A percentile compares a stretch with the other conserved stretches of the same genome.
Evolutionary conservation across 164 flowering plant species (phyloP).

Genomic region (grape (Vitis vinifera)): DNA sequence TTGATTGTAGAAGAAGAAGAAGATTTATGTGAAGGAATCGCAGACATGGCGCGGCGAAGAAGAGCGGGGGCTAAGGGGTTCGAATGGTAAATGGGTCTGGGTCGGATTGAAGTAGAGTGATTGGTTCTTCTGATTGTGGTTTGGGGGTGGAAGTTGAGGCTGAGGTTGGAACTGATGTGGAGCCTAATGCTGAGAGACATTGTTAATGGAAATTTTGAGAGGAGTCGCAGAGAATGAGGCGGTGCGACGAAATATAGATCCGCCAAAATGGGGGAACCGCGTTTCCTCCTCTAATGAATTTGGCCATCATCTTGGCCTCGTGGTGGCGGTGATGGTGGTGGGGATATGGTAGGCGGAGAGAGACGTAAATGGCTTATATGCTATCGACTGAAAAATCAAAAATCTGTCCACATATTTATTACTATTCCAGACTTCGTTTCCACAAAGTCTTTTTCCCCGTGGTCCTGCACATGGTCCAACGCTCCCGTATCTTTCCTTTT

Average conservation of each 20-base stretch:
- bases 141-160: slow-evolving; percentile 10
- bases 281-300: background rate
- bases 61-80: slow-evolving; percentile 22
- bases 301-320: background rate
- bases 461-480: no score
- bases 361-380: background rate
- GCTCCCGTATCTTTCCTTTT: no score
- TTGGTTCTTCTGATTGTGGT: background rate
- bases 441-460: no score
- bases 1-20: slow-evolving; percentile 25
- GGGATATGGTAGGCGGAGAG: background rate
- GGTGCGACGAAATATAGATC: slow-evolving; percentile 4
- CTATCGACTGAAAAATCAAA: no score
- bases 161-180: slow-evolving; percentile 16
- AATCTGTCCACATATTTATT: no score
- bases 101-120: slow-evolving; percentile 13
- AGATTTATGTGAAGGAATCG: slow-evolving; percentile 8
- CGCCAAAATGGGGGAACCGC: background rate
- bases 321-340: no score
- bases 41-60: slow-evolving; percentile 21
- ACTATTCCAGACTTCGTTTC: no score
- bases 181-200: slow-evolving; percentile 52
- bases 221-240: background rate
- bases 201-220: background rate
- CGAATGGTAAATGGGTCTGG: slow-evolving; percentile 37